Conservation (phyloP, 108 stramenopile genomes). For the Nannochloropsis gaditana region DNA sequence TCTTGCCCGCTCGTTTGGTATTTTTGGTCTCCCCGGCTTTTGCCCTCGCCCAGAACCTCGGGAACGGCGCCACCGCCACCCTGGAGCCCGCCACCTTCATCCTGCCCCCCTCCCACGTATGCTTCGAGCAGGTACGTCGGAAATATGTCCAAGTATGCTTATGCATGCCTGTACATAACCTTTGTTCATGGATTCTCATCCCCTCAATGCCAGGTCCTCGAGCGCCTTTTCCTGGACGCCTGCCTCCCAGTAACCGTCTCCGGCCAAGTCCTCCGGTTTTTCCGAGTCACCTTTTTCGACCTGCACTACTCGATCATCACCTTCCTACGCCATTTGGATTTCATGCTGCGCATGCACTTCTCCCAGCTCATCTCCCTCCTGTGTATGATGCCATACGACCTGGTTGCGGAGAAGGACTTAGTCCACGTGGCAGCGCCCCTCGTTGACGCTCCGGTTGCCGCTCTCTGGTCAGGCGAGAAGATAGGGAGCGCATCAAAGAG, state of each 20-base stretch:
- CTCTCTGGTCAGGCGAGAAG: background rate
- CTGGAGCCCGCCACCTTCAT: background rate
- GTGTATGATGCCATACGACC: slow-evolving; percentile 19
- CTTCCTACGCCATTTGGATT: background rate
- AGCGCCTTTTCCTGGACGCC: background rate
- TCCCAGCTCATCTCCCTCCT: background rate
- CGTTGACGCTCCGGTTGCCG: background rate
- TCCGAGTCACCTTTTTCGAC: background rate
- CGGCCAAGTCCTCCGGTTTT: slow-evolving; percentile 3
- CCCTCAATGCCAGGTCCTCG: background rate
- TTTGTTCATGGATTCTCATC: background rate
- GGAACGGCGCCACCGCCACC: background rate
- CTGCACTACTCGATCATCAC: background rate
- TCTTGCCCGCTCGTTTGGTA: background rate
- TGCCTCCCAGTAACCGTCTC: background rate
- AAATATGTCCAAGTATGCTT: background rate
- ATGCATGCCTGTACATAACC: background rate
- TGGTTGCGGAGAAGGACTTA: background rate
- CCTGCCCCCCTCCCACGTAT: background rate
- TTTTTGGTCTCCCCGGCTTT: background rate
- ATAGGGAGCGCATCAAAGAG: no score
- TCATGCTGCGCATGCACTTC: background rate
- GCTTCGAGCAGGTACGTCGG: slow-evolving; percentile 1
- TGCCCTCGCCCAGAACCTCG: background rate
- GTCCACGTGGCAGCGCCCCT: background rate